Evolutionary conservation across 2,329 filamentous ascomycete species (phyloP), one percentile per base, ranked within the genome.

Genomic region (Zelopaecilomyces penicillatus): DNA sequence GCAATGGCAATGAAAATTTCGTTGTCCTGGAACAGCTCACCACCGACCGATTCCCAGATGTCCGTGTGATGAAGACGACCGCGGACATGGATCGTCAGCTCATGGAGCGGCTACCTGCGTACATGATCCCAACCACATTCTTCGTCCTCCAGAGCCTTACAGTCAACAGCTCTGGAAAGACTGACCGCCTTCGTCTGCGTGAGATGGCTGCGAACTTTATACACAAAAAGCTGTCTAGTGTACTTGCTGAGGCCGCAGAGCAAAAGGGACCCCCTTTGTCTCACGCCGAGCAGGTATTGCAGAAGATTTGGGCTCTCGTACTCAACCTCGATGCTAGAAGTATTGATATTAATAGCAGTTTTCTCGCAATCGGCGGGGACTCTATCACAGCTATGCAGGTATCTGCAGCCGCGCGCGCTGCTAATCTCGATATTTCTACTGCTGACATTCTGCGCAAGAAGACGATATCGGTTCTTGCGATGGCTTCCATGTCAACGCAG

Each of bases 121-220:
- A 45, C n/a, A 45, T 45, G 43, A 45, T 45, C 6, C 43, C 43
- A 8, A 37, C 27, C 4, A 19, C 30, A 6, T 3, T 40, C 27
- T 41, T 45, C 19, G 32, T 12, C 43, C 43, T n/a, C 37, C 37
- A 19, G 32, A 29, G 12, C 8, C 35, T 45, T 11, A 37, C 43
- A 11, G 27, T n/a, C 26, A 45, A 31, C 12, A 10, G 37, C 2
- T 45, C 43, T 11, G 43, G 43, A 2, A 45, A 45, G 43, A 45
- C 43, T 4, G 43, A 45, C 7, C 43, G 43, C 2, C 40, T 41
- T n/a, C n/a, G 1, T 2, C 33, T 45, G 3, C 32, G 31, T 7
- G 30, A 36, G 9, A 27, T 10, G 11, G 43, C 37, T 4, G 9
- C 8, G 32, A 9, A 2, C 32, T 2, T 34, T 34, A 3, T 19